Conservation (phyloP, 2,329 filamentous ascomycete species). For the Ceratocystis papillata region DNA sequence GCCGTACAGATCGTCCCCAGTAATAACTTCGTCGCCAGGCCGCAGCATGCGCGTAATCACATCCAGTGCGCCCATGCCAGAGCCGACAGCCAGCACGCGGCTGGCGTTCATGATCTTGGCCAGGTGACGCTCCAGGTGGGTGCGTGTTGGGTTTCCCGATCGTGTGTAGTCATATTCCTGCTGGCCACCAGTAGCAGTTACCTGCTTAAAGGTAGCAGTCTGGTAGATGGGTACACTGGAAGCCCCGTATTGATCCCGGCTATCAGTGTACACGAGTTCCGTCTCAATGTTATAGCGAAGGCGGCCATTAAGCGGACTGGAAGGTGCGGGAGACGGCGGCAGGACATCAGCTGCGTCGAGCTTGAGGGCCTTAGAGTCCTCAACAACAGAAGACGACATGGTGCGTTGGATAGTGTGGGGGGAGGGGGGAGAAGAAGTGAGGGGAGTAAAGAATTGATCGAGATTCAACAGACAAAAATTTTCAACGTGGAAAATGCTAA, state of each 20-base stretch:
- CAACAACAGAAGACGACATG: constrained; percentile 28
- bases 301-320: constrained; percentile 72
- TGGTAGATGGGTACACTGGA: constrained; percentile 97
- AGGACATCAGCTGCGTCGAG: constrained; percentile 64
- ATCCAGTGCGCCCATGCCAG: constrained; percentile 93
- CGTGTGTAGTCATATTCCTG: constrained; percentile 96
- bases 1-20: constrained; percentile 92
- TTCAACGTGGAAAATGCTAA: not conserved
- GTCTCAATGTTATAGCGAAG: constrained; percentile 85
- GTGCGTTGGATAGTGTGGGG: not conserved
- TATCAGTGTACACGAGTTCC: constrained; percentile 91
- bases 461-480: constrained; percentile 1
- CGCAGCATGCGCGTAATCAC: constrained; percentile 85
- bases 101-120: constrained; percentile 98
- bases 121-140: constrained; percentile 88
- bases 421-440: not conserved
- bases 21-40: constrained; percentile 93
- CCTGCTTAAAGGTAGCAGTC: constrained; percentile 96
- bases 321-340: constrained; percentile 85
- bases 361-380: constrained; percentile 37
- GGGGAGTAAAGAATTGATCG: not conserved
- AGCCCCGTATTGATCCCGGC: constrained; percentile 91
- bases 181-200: constrained; percentile 63
- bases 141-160: constrained; percentile 91
- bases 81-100: constrained; percentile 83